Evolutionary conservation across 805 yeast species (phyloP), one percentile per base, ranked within the genome.

Genomic region (Kodamaea lidongshanica): DNA sequence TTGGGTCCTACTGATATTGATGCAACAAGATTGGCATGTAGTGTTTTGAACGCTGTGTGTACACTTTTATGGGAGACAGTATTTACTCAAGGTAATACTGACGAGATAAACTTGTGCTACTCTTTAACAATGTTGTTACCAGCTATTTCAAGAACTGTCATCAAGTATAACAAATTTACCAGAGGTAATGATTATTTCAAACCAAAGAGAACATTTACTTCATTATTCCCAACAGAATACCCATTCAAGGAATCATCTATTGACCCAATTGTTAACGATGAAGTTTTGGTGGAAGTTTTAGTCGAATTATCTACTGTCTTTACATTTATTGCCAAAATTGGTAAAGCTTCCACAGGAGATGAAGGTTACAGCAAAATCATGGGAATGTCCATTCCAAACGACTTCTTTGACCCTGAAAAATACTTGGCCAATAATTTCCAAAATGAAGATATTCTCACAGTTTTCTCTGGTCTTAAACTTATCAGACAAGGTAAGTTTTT

Each of bases 181-280:
- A 52, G 65, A 35, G 52, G 59, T 14, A 58, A 62, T 34, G 70
- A 65, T 12, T 59, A 63, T 31, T 71, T 72, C 54, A 67, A 66
- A 35, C 71, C 77, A 19, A 77, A 72, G 54, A 70, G 85, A 57
- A 67, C 75, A 0, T 81, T 78, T 46, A 77, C 85, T 0, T 67
- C 64, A 16, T 56, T 84, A 23, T 87, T 85, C 60, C 94, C 92
- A 6, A 63, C 66, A 16, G 52, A 57, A 10, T 73, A 70, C 45
- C 95, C 94, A 11, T 78, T 79, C 46, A 56, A 58, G 27, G 78
- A 74, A 24, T 46, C 65, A 17, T 74, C 88, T 0, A 71, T 82
- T 41, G 95, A 86, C 47, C 79, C 94, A 0, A 64, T 77, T 25
- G 81, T 83, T 12, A 73, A 75, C 39, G 83, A 79, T 38, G 82